Percentiles rank a stretch among this genome's conserved stretches.
Evolutionary conservation across 2,329 filamentous ascomycete species (phyloP).

Genomic region (Colletotrichum camelliae): DNA sequence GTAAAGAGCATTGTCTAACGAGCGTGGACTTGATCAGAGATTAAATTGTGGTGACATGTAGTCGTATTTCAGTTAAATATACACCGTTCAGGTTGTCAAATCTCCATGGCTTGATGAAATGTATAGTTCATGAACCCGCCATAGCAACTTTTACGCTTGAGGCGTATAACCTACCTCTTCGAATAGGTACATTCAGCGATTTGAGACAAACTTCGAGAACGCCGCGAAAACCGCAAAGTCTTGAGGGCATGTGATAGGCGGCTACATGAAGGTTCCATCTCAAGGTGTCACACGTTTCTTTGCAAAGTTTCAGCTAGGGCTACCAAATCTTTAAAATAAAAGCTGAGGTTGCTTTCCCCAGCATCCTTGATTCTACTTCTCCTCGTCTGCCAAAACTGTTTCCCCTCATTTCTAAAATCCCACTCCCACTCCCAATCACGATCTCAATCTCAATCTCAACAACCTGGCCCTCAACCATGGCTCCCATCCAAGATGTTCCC

Average conservation of each 20-base stretch:
- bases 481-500: accelerated
- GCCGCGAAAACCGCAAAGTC: neutral
- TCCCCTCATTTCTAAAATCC: neutral
- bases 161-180: neutral
- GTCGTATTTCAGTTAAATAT: neutral
- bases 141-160: neutral
- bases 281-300: neutral
- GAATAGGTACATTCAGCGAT: neutral
- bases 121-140: accelerated
- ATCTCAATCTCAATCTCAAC: neutral
- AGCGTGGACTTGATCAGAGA: neutral
- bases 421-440: neutral
- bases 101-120: neutral
- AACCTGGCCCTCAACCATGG: neutral
- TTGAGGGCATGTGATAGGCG: neutral
- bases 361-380: neutral
- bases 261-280: neutral
- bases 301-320: neutral
- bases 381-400: neutral
- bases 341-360: neutral
- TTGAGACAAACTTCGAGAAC: neutral
- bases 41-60: neutral
- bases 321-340: neutral
- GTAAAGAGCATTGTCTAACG: neutral
- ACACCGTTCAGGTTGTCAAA: accelerated